Percentiles rank a stretch among this genome's conserved stretches.
Conservation (phyloP, 2,329 filamentous ascomycete genomes). For the Pyrenophora tritici-repentis region DNA sequence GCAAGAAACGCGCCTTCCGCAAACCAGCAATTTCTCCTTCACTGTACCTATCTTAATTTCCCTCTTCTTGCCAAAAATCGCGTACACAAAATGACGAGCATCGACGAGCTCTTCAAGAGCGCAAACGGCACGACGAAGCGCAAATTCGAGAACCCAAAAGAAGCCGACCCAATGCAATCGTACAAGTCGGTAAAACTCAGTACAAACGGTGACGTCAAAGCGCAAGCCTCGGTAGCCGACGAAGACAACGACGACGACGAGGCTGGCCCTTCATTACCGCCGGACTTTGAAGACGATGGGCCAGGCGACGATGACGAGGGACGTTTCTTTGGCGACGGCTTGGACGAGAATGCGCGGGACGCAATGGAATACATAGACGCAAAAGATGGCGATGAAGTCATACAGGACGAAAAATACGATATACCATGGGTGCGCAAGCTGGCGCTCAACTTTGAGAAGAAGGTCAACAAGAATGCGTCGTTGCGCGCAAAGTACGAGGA, state of each 20-base stretch:
- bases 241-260: conserved; percentile 51
- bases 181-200: conserved; percentile 65
- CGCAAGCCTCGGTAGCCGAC: conserved; percentile 55
- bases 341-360: conserved; percentile 78
- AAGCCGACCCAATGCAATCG: conserved; percentile 60
- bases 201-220: conserved; percentile 56
- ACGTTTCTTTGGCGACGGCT: conserved; percentile 91
- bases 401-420: conserved; percentile 77
- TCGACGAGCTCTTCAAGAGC: conserved; percentile 68
- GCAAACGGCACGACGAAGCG: conserved; percentile 59
- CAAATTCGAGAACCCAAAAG: conserved; percentile 61
- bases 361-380: conserved; percentile 87
- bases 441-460: conserved; percentile 84
- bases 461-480: conserved; percentile 88
- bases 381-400: conserved; percentile 60
- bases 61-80: neutral
- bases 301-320: conserved; percentile 78
- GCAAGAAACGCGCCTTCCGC: conserved; percentile 9
- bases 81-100: conserved; percentile 57
- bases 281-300: conserved; percentile 60
- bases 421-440: conserved; percentile 79
- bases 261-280: conserved; percentile 59
- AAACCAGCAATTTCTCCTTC: conserved; percentile 2
- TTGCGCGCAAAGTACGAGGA: conserved; percentile 82
- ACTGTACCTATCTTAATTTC: neutral